These are phyloP conservation scores for Oryza coarctata DNA, from an alignment of 176 grass and related monocot genomes.

Conservation along the genomic window DNA sequence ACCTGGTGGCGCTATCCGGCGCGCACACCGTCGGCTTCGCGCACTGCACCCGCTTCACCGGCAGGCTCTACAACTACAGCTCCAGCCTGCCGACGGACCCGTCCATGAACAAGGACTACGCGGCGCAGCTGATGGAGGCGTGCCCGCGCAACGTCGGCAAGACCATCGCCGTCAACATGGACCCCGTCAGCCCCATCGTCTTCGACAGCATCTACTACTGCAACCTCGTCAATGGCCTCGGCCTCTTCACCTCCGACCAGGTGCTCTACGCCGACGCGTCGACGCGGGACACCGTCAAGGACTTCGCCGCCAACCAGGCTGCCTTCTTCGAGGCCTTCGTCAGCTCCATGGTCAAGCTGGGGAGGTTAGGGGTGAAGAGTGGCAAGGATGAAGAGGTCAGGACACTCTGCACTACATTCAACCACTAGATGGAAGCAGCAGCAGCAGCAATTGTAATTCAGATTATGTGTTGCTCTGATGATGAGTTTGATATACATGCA, in stretches of 20 bases:
- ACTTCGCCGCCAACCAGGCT: slow-evolving; percentile 49
- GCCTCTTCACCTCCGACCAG: slow-evolving; percentile 82
- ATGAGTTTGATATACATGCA: slow-evolving; percentile 38
- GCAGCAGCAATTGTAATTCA: slow-evolving; percentile 28
- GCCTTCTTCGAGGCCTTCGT: slow-evolving; percentile 62
- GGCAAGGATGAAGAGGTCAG: slow-evolving; percentile 65
- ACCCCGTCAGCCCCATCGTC: slow-evolving; percentile 59
- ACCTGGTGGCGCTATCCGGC: slow-evolving; percentile 76
- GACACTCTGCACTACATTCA: slow-evolving; percentile 75
- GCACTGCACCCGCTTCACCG: slow-evolving; percentile 73
- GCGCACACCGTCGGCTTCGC: slow-evolving; percentile 87
- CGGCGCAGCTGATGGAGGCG: slow-evolving; percentile 51
- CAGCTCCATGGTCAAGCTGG: slow-evolving; percentile 53
- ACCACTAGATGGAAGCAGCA: slow-evolving; percentile 36
- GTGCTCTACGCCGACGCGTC: slow-evolving; percentile 37
- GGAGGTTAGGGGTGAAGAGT: slow-evolving; percentile 67
- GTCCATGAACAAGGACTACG: slow-evolving; percentile 39
- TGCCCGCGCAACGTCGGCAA: slow-evolving; percentile 56
- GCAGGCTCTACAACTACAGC: slow-evolving; percentile 53
- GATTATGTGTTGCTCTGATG: slow-evolving; percentile 40
- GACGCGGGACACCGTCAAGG: slow-evolving; percentile 32
- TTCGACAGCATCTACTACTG: slow-evolving; percentile 74
- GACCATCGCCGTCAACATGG: slow-evolving; percentile 83
- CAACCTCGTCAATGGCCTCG: slow-evolving; percentile 56
- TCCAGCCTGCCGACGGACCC: slow-evolving; percentile 42